These are phyloP conservation scores for Ceratobasidium sp. DNA, from an alignment of 1,284 basidiomycete genomes.

Conservation along the genomic window DNA sequence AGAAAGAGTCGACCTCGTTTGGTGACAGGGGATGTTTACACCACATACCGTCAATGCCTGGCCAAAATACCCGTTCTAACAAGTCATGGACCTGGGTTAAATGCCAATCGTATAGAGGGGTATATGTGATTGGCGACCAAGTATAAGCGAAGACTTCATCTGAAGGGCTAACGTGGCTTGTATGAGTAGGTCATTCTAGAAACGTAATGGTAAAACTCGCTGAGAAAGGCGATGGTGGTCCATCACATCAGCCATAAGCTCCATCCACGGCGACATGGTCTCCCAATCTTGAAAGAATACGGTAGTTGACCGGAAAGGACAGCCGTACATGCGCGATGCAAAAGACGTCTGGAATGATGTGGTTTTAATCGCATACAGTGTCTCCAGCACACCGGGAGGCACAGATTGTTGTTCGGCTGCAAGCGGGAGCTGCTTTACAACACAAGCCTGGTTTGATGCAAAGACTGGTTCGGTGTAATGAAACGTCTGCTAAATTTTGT, in stretches of 20 bases:
- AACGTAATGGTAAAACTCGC: conserved; percentile 53
- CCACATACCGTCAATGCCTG: conserved; percentile 69
- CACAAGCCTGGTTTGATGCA: background rate
- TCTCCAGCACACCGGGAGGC: conserved; percentile 57
- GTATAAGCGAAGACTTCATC: background rate
- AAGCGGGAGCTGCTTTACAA: background rate
- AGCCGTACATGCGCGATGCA: conserved; percentile 63
- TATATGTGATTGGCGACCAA: conserved; percentile 65
- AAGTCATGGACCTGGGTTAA: conserved; percentile 73
- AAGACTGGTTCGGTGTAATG: background rate
- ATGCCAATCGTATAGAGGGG: conserved; percentile 64
- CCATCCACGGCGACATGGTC: conserved; percentile 71
- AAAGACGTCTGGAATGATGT: conserved; percentile 71
- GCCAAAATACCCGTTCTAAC: conserved; percentile 70
- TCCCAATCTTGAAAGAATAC: conserved; percentile 72
- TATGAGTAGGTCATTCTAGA: conserved; percentile 54
- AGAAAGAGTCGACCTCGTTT: background rate
- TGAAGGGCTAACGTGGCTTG: conserved; percentile 54
- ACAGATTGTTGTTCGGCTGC: background rate
- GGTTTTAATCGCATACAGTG: conserved; percentile 61
- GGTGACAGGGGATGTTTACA: background rate
- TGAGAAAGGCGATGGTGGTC: conserved; percentile 66
- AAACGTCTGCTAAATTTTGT: too few species aligned
- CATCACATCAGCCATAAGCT: conserved; percentile 71
- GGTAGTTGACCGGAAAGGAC: conserved; percentile 41